Evolutionary conservation across 306 rosid genomes (phyloP).

Genomic region (Trifolium fragiferum): DNA sequence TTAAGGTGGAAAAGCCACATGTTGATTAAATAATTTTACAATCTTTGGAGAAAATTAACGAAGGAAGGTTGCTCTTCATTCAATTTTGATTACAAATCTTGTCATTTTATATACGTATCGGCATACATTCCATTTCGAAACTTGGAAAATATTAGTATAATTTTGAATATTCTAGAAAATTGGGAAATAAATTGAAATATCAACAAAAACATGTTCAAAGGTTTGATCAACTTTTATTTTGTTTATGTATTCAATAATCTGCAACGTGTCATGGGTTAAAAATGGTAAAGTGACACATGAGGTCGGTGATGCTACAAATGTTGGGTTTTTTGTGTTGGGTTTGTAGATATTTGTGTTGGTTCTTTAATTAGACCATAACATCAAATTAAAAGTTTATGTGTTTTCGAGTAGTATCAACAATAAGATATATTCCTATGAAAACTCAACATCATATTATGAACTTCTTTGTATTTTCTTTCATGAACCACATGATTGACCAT

Average conservation of each 20-base stretch:
- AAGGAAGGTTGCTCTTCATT: conserved; percentile 19
- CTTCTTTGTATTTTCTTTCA: conserved; percentile 20
- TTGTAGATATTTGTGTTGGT: no score
- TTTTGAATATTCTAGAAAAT: conserved; percentile 17
- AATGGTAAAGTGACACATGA: conserved; percentile 9
- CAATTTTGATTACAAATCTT: conserved; percentile 24
- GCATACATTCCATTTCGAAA: conserved; percentile 21
- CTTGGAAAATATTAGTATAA: background rate
- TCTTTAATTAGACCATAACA: background rate
- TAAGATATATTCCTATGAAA: conserved; percentile 26
- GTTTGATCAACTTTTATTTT: background rate
- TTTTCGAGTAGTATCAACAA: background rate
- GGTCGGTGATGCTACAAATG: conserved; percentile 2
- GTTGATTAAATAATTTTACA: background rate
- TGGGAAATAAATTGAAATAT: background rate
- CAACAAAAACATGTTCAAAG: background rate
- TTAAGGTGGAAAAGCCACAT: background rate
- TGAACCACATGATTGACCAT: conserved; percentile 32
- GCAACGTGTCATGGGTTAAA: conserved; percentile 22
- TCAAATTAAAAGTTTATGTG: background rate
- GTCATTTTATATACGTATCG: no score
- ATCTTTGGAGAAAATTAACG: background rate
- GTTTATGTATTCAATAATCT: no score
- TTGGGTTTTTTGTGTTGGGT: no score
- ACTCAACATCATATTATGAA: conserved; percentile 4